phyloP scores from a whole-genome alignment of 208 protist species.

The Acanthamoeba sp. region DNA sequence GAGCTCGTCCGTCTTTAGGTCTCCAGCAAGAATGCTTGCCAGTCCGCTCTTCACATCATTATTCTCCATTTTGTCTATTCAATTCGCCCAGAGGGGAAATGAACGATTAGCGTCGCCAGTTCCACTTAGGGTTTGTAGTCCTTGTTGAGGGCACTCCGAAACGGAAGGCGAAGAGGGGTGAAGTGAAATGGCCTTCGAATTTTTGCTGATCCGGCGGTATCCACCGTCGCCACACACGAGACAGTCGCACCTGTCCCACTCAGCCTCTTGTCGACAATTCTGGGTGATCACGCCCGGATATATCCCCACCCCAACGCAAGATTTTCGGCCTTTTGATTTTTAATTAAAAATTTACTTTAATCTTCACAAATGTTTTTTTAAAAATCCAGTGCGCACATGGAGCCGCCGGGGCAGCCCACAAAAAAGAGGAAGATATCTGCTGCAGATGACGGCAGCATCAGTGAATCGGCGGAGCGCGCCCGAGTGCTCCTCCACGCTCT shows the following conservation, averaged over 20 bases:
- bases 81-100: not conserved
- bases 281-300: not conserved
- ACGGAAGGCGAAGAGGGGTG: not conserved
- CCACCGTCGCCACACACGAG: not conserved
- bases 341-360: not conserved
- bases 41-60: not conserved
- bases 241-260: not conserved
- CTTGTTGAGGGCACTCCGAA: not conserved
- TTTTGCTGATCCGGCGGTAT: not conserved
- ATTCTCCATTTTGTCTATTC: not conserved
- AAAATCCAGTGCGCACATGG: not conserved
- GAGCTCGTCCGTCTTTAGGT: not conserved
- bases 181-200: not conserved
- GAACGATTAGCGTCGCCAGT: not conserved
- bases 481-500: not conserved
- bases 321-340: too few species aligned
- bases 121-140: not conserved
- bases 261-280: not conserved
- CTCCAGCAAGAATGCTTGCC: constrained; percentile 7
- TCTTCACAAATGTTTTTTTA: not conserved
- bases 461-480: not conserved
- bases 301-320: not conserved
- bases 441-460: not conserved
- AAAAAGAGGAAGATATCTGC: not conserved
- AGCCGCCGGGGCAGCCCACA: not conserved